Evolutionary conservation across 2,329 filamentous ascomycete species (phyloP).

Genomic region (Exophiala sp.): DNA sequence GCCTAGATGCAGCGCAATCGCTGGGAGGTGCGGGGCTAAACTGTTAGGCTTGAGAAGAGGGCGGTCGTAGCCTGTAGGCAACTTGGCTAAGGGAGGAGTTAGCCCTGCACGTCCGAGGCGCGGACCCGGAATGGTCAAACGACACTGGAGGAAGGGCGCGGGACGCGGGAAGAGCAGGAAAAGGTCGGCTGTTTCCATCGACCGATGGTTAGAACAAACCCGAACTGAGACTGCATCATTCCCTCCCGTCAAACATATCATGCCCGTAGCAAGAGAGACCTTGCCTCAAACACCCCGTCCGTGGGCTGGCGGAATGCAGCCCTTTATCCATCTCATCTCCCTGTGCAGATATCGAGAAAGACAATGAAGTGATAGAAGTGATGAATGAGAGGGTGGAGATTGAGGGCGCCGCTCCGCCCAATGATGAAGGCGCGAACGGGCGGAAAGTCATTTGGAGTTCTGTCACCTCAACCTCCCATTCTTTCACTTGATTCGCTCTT

Average conservation of each 20-base stretch:
- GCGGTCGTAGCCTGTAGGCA: background rate
- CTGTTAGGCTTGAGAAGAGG: background rate
- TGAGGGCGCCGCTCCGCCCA: slow-evolving; percentile 4
- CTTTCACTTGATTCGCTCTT: background rate
- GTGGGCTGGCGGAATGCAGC: too few relatives aligned
- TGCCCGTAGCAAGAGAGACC: too few relatives aligned
- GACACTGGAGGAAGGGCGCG: background rate
- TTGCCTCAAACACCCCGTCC: too few relatives aligned
- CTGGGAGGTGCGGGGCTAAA: too few relatives aligned
- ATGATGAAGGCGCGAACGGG: background rate
- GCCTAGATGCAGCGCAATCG: too few relatives aligned
- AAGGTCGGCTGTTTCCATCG: background rate
- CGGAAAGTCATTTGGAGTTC: background rate
- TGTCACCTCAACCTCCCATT: background rate
- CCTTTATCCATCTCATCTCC: too few relatives aligned
- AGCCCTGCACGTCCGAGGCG: background rate
- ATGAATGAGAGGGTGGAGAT: slow-evolving; percentile 1
- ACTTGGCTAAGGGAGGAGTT: background rate
- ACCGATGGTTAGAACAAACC: background rate
- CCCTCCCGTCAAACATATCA: too few relatives aligned
- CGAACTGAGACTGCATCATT: too few relatives aligned
- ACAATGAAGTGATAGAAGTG: background rate
- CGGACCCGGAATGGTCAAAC: background rate
- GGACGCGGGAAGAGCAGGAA: background rate
- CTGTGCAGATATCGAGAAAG: background rate